These are phyloP conservation scores for Leccinum solheimii DNA, from an alignment of 1,284 basidiomycete genomes.

Conservation along the genomic window DNA sequence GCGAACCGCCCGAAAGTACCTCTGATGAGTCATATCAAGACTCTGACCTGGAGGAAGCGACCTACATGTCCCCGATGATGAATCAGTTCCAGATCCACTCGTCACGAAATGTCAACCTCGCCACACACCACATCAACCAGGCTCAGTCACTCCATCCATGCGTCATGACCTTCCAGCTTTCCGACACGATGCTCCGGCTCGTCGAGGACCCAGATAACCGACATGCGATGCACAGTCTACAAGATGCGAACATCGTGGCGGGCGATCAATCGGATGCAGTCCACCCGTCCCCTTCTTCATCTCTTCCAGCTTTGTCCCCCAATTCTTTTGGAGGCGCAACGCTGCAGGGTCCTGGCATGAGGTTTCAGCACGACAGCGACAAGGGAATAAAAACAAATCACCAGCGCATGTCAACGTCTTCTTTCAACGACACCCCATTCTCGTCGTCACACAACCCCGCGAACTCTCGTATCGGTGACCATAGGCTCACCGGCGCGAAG, in stretches of 20 bases:
- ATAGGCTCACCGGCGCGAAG: slow-evolving; percentile 10
- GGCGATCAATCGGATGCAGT: slow-evolving; percentile 17
- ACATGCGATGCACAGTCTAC: slow-evolving; percentile 18
- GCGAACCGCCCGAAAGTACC: slow-evolving; percentile 34
- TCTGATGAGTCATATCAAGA: slow-evolving; percentile 36
- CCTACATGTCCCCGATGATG: slow-evolving; percentile 36
- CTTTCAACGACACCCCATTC: slow-evolving; percentile 8
- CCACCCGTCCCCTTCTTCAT: slow-evolving; percentile 7
- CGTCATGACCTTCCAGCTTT: slow-evolving; percentile 36
- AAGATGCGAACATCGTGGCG: slow-evolving; percentile 20
- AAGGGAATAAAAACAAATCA: slow-evolving; percentile 12
- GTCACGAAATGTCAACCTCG: slow-evolving; percentile 9
- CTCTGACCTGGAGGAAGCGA: slow-evolving; percentile 32
- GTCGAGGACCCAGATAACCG: slow-evolving; percentile 34
- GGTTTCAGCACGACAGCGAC: slow-evolving; percentile 24
- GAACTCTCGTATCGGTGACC: slow-evolving; percentile 10
- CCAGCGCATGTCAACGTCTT: slow-evolving; percentile 11
- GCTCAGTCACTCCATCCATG: slow-evolving; percentile 26
- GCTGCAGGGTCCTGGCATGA: slow-evolving; percentile 31
- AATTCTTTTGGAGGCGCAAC: slow-evolving; percentile 5
- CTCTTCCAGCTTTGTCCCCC: slow-evolving; percentile 5
- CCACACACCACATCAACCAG: slow-evolving; percentile 7
- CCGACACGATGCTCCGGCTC: slow-evolving; percentile 25
- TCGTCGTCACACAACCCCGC: slow-evolving; percentile 13
- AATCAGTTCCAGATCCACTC: slow-evolving; percentile 33